These are phyloP conservation scores for Phytopythium chamaehyphon DNA, from an alignment of 352 stramenopile genomes.

Conservation along the genomic window DNA sequence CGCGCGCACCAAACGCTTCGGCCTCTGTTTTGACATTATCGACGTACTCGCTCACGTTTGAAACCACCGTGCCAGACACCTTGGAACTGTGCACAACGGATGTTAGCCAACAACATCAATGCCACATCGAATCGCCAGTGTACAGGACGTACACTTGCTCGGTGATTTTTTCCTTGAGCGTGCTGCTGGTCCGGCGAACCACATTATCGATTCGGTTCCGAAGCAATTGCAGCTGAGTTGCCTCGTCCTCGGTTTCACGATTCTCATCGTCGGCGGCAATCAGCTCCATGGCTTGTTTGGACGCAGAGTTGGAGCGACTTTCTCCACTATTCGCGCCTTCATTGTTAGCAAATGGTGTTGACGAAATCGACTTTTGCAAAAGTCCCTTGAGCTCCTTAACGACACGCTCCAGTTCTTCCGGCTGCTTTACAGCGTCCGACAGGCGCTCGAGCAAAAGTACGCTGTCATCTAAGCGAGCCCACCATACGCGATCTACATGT, in stretches of 20 bases:
- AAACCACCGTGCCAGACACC: slow-evolving; percentile 46
- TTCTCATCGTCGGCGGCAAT: slow-evolving; percentile 7
- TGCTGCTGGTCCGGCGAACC: slow-evolving; percentile 38
- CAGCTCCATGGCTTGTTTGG: neutral
- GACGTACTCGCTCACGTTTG: slow-evolving; percentile 53
- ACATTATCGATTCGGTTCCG: slow-evolving; percentile 45
- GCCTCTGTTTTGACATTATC: slow-evolving; percentile 57
- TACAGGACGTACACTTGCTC: slow-evolving; percentile 57
- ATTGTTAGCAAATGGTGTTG: too few species aligned
- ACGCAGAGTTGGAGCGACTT: too few species aligned
- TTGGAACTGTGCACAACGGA: slow-evolving; percentile 26
- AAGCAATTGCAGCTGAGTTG: slow-evolving; percentile 30
- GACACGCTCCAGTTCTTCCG: slow-evolving; percentile 51
- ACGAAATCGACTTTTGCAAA: slow-evolving; percentile 23
- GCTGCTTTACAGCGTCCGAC: slow-evolving; percentile 39
- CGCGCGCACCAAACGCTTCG: slow-evolving; percentile 28
- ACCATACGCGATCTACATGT: slow-evolving; percentile 25
- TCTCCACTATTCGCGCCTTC: too few species aligned
- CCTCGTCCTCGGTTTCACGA: slow-evolving; percentile 10
- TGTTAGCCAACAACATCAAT: slow-evolving; percentile 2
- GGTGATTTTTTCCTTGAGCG: slow-evolving; percentile 40
- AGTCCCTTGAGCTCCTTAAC: slow-evolving; percentile 48
- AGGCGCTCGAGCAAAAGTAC: slow-evolving; percentile 47
- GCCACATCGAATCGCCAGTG: neutral
- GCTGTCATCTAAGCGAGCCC: slow-evolving; percentile 50